Conservation (phyloP, 192 early-diverging fungal genomes). For the Coemansia sp. region DNA sequence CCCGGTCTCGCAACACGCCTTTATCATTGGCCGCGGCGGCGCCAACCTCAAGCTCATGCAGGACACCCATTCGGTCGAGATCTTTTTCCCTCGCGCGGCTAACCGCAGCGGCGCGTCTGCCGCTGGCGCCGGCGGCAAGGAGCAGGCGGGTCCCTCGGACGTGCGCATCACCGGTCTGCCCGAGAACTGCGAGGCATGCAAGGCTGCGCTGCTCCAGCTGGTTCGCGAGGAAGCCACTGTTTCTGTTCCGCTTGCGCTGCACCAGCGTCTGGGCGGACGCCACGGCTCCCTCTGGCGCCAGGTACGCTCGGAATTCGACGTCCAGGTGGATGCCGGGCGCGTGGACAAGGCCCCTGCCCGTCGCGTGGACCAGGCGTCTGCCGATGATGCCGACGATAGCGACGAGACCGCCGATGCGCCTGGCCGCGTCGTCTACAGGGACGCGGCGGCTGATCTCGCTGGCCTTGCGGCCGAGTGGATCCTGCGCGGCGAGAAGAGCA, state of each 20-base stretch:
- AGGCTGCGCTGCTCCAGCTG: conserved; percentile 45
- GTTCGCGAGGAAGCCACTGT: conserved; percentile 56
- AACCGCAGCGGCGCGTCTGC: background rate
- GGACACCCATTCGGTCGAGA: conserved; percentile 61
- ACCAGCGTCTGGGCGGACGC: conserved; percentile 57
- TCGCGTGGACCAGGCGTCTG: conserved; percentile 45
- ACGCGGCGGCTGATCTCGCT: conserved; percentile 10
- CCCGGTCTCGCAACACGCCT: conserved; percentile 71
- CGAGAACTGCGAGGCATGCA: conserved; percentile 55
- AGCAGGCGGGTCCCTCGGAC: conserved; percentile 10
- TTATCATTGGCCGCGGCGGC: conserved; percentile 80
- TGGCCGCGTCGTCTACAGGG: conserved; percentile 28
- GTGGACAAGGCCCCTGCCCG: conserved; percentile 45
- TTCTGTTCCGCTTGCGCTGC: conserved; percentile 56
- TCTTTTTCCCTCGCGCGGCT: conserved; percentile 57
- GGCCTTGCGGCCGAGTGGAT: conserved; percentile 50
- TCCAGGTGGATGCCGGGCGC: conserved; percentile 54
- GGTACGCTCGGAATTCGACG: conserved; percentile 61
- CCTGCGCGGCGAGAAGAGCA: conserved; percentile 54
- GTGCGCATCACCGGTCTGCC: conserved; percentile 60
- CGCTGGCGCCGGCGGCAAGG: background rate
- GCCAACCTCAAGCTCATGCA: conserved; percentile 68
- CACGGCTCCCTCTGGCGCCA: conserved; percentile 55
- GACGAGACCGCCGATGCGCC: conserved; percentile 2
- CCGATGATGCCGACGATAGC: background rate